A percentile compares a stretch with the other conserved stretches of the same genome.
These are phyloP conservation scores for Colletotrichum viniferum DNA, from an alignment of 2,329 filamentous ascomycete species.

Conservation along the genomic window DNA sequence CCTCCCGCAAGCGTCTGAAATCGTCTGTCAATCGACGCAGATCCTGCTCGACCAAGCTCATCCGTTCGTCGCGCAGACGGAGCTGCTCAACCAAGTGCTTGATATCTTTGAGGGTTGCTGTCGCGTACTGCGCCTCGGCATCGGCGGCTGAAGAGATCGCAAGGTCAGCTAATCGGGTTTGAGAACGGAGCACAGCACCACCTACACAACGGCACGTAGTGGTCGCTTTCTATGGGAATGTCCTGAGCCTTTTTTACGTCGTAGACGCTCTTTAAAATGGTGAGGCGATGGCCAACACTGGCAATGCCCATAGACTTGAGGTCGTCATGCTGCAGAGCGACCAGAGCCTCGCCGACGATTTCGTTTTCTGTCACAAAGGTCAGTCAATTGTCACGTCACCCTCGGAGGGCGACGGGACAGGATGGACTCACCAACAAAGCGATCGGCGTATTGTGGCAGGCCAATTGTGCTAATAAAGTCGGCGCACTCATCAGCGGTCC, in stretches of 20 bases:
- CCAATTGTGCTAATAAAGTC: constrained; percentile 85
- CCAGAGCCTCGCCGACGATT: constrained; percentile 88
- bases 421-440: constrained; percentile 74
- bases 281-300: constrained; percentile 92
- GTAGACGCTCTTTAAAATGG: constrained; percentile 94
- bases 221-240: constrained; percentile 86
- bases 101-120: constrained; percentile 91
- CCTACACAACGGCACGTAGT: constrained; percentile 92
- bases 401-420: background rate
- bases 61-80: constrained; percentile 86
- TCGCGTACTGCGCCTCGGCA: constrained; percentile 81
- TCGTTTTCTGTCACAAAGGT: constrained; percentile 73
- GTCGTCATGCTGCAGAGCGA: constrained; percentile 89
- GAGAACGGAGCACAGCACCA: constrained; percentile 23
- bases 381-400: background rate
- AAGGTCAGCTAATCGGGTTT: background rate
- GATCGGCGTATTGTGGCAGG: constrained; percentile 80
- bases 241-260: constrained; percentile 95
- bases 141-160: constrained; percentile 73
- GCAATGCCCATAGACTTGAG: constrained; percentile 92
- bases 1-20: constrained; percentile 86
- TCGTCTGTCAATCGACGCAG: constrained; percentile 85
- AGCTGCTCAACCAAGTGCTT: constrained; percentile 89
- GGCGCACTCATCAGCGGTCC: constrained; percentile 86
- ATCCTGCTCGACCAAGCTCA: constrained; percentile 82